Percentiles rank a stretch among this genome's conserved stretches.
These are phyloP conservation scores for Colletotrichum karsti DNA, from an alignment of 2,329 filamentous ascomycete species.

Conservation along the genomic window DNA sequence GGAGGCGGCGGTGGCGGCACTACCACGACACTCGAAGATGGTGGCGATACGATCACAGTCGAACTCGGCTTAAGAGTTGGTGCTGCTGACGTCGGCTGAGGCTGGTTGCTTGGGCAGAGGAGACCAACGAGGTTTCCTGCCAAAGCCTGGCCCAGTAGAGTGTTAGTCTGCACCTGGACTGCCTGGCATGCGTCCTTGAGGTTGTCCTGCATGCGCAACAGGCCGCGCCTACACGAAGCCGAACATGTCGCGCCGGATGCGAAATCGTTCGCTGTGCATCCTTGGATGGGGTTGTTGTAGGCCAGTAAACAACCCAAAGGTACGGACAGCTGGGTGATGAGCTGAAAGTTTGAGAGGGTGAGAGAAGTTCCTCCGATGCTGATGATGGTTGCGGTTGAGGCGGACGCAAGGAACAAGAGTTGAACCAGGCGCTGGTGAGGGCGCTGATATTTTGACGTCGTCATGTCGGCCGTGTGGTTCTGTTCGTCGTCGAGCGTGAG, in stretches of 20 bases:
- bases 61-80: constrained; percentile 2
- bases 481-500: background rate
- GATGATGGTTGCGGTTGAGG: constrained; percentile 10
- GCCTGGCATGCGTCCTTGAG: constrained; percentile 38
- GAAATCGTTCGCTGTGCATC: constrained; percentile 48
- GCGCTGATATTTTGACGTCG: background rate
- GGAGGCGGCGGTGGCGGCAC: background rate
- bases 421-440: background rate
- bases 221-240: constrained; percentile 40
- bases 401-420: constrained; percentile 13
- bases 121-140: constrained; percentile 44
- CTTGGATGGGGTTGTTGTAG: constrained; percentile 50
- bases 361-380: constrained; percentile 13
- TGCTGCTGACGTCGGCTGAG: background rate
- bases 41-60: background rate
- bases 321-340: constrained; percentile 45
- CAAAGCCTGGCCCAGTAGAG: constrained; percentile 47
- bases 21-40: background rate
- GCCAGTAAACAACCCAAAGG: constrained; percentile 48
- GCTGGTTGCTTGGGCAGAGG: constrained; percentile 38
- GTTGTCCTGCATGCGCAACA: constrained; percentile 36
- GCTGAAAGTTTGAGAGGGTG: constrained; percentile 48
- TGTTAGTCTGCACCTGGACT: constrained; percentile 35
- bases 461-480: constrained; percentile 2
- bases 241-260: constrained; percentile 45